Conservation (phyloP, 2,329 filamentous ascomycete genomes). For the Ophiosphaerella herpotricha region DNA sequence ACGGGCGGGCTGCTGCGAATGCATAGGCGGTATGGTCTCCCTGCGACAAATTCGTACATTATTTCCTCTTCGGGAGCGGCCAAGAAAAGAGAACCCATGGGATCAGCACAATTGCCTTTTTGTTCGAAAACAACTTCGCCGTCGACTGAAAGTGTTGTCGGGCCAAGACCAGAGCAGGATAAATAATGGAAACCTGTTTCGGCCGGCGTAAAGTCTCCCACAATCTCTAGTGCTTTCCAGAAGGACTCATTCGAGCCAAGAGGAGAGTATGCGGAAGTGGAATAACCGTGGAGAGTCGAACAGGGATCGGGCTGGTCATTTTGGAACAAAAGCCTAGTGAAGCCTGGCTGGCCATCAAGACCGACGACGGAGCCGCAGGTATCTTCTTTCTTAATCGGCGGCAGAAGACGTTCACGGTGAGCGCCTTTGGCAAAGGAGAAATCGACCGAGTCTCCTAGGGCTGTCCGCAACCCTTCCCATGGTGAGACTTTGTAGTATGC, state of each 20-base stretch:
- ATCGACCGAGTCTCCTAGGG: conserved; percentile 41
- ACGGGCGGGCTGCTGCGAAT: not conserved
- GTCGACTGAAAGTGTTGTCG: not conserved
- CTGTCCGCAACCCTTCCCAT: conserved; percentile 12
- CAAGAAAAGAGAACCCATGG: not conserved
- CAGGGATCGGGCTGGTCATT: not conserved
- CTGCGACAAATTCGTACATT: not conserved
- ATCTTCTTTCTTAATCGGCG: conserved; percentile 52
- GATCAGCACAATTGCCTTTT: not conserved
- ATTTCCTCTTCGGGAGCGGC: not conserved
- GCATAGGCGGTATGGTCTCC: not conserved
- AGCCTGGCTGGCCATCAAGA: not conserved
- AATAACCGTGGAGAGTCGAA: not conserved
- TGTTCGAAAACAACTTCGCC: not conserved
- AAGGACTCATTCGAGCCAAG: not conserved
- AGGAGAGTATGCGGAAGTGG: not conserved
- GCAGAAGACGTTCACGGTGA: conserved; percentile 27
- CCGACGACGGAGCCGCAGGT: conserved; percentile 4
- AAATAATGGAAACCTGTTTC: not conserved
- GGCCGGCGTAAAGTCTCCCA: not conserved
- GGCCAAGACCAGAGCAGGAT: not conserved
- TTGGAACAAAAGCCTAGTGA: not conserved
- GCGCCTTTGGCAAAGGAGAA: conserved; percentile 25
- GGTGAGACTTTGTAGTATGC: conserved; percentile 3
- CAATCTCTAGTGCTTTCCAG: not conserved